Conservation (phyloP, 331 rosid species). For the Rosa hybrid region DNA sequence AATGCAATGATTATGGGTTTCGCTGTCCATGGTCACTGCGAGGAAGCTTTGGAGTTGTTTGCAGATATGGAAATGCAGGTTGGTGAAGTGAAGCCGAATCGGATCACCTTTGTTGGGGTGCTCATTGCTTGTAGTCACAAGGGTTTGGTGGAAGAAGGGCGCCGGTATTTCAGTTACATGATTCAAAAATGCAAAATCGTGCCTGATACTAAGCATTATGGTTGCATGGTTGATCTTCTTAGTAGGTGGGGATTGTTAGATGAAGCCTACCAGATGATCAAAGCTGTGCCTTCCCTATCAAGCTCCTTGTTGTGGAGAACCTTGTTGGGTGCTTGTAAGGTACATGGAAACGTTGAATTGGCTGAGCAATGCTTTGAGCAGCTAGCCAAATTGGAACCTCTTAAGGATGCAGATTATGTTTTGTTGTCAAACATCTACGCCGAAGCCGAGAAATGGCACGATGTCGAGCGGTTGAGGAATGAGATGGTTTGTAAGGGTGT, state of each 20-base stretch:
- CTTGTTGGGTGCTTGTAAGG: constrained; percentile 65
- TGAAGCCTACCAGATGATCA: constrained; percentile 53
- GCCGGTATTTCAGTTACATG: constrained; percentile 53
- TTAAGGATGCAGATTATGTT: constrained; percentile 62
- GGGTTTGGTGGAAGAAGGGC: constrained; percentile 71
- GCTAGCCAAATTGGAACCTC: constrained; percentile 46
- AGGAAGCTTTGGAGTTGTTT: constrained; percentile 52
- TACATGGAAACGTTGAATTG: constrained; percentile 49
- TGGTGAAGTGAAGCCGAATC: constrained; percentile 49
- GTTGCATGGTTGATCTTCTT: constrained; percentile 72
- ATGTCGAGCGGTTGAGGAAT: constrained; percentile 60
- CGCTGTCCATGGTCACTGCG: constrained; percentile 62
- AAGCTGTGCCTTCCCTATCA: constrained; percentile 27
- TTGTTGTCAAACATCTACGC: constrained; percentile 69
- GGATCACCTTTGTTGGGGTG: constrained; percentile 59
- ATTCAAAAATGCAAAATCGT: constrained; percentile 35
- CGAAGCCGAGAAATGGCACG: constrained; percentile 63
- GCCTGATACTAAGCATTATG: constrained; percentile 63
- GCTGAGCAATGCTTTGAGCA: constrained; percentile 55
- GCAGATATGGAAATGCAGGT: constrained; percentile 44
- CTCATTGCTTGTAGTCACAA: constrained; percentile 71
- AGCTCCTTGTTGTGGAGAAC: constrained; percentile 61
- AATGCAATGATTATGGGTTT: constrained; percentile 73
- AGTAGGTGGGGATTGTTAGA: constrained; percentile 63
- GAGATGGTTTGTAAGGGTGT: constrained; percentile 47